Base-by-base conservation (phyloP, 768 basidiomycete genomes). In the Mycena pura region DNA sequence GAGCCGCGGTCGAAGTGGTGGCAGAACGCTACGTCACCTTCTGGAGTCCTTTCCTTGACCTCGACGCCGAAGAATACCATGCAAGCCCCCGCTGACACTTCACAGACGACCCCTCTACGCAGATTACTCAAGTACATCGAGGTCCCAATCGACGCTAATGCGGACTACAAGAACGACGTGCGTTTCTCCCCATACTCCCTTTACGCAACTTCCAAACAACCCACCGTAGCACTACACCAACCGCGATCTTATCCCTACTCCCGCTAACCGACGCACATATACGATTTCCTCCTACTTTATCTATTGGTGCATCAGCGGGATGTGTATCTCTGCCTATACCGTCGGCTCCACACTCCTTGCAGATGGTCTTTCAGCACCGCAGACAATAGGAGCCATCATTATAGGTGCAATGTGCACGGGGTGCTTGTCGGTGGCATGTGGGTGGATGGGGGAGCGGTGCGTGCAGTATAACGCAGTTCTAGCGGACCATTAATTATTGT, bases 241-340 rank as follows among this genome's bases (percentile, higher is more conserved):
- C 52, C 53, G 68, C 31, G 67, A 72, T 44, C 60, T 72, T 49
- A 71, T 70, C 49, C 68, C 70, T 22, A 67, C 68, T 47, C 70
- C 73, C 27, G 61, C 51, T 24, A 55, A 74, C 27, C 51, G 67
- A 44, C 64, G 74, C 43, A 74, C 69, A 31, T 75, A 74, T 51
- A 38, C 49, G 36, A 68, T 64, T 54, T 63, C 66, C 56, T 65
- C 64, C 45, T 74, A 67, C 63, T 67, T 69, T 45, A 68, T 69
- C 38, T 73, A 72, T 57, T 72, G 70, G 70, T 63, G 69, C 28
- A 66, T 65, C 52, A 44, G 57, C 46, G 67, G 67, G 25, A 59
- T 66, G 51, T 65, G 65, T 41, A 66, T 65, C 38, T 53, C 56
- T 36, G 65, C 57, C 22, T 66, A 66, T 39, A 51, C 65, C 19